Evolutionary conservation across 257 asterid species (phyloP), one percentile per base, ranked within the genome.

Genomic region (Parsonsia alboflavescens): DNA sequence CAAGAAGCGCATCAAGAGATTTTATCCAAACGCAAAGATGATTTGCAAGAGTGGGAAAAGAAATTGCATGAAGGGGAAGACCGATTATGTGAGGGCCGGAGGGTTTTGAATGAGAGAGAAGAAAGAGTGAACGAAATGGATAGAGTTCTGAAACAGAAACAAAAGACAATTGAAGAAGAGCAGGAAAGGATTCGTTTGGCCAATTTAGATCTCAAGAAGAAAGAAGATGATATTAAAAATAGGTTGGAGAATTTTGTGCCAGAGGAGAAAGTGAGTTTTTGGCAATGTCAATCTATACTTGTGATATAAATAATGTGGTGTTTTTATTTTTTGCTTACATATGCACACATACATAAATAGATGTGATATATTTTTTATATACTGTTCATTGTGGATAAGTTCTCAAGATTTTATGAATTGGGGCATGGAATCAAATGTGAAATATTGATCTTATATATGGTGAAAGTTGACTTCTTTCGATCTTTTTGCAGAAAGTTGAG

Each of bases 21-120:
- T 45, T 70, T 86, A 59, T 73, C 86, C 80, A 89, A 86, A 85
- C 93, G 83, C 50, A 91, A 81, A 79, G 85, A 93, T 81, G 96
- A 88, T 72, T 76, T 91, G 78, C 79, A 56, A 68, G 89, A 80
- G 76, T 88, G 96, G 97, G 97, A 91, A 80, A 86, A 80, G 75
- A 90, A 87, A 82, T 86, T 93, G 77, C 98, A 90, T 81, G 97
- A 90, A 85, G 90, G 86, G 59, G 97, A 93, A 85, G 93, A 90
- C 85, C 90, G 87, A 82, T 83, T 88, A 49, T 85, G 88, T 74
- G 92, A 89, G 77, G 81, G 80, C 59, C 85, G 94, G 80, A 88
- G 96, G 82, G 73, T 73, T 33, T 68, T 91, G 80, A 83, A 84
- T 70, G 96, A 93, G 85, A 88, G 88, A 86, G 97, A 93, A 86